Conservation (phyloP, 441 rosid species). For the Omphalea diandra region DNA sequence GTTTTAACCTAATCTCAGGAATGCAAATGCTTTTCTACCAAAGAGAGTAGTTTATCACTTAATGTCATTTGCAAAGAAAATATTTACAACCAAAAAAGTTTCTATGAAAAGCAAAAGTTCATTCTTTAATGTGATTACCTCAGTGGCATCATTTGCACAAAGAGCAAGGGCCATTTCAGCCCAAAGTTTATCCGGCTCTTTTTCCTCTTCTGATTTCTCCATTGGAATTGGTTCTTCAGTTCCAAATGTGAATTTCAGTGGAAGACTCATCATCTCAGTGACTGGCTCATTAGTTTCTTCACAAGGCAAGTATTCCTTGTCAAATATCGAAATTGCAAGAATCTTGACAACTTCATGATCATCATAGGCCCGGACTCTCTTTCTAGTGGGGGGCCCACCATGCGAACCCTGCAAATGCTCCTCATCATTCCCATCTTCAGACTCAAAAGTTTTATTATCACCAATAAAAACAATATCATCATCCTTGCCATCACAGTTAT, state of each 20-base stretch:
- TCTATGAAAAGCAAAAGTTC: no score
- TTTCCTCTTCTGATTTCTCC: slow-evolving; percentile 47
- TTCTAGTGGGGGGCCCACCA: slow-evolving; percentile 9
- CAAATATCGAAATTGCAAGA: slow-evolving; percentile 36
- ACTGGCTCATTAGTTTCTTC: slow-evolving; percentile 10
- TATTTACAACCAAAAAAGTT: no score
- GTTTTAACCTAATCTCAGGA: neutral
- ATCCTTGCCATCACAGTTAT: neutral
- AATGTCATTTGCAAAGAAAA: no score
- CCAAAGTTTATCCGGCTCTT: slow-evolving; percentile 54
- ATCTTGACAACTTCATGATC: slow-evolving; percentile 23
- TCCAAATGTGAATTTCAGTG: slow-evolving; percentile 42
- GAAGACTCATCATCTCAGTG: slow-evolving; percentile 23
- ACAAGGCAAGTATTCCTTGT: slow-evolving; percentile 14
- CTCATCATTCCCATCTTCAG: neutral
- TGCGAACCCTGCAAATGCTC: neutral
- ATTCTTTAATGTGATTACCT: no score
- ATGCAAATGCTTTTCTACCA: neutral
- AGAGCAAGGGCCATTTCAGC: slow-evolving; percentile 44
- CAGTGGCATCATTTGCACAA: slow-evolving; percentile 26
- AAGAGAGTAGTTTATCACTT: neutral
- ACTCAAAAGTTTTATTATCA: neutral
- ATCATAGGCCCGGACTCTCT: neutral
- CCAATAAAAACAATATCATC: neutral
- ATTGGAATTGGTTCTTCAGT: slow-evolving; percentile 33